Evolutionary conservation across 2,329 filamentous ascomycete genomes (phyloP).

Genomic region (Xylaria sp.): DNA sequence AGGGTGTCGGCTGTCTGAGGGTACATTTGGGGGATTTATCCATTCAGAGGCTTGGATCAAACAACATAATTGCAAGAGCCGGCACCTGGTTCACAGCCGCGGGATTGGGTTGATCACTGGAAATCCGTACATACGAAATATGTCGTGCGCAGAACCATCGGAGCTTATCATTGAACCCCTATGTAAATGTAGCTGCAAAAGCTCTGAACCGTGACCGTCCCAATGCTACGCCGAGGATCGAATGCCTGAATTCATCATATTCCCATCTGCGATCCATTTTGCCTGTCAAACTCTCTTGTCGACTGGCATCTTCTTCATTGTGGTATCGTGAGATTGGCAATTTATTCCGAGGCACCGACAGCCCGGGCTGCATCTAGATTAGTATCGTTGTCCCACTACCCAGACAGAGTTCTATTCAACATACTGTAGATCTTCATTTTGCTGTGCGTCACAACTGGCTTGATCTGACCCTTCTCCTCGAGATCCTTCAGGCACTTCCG

Average conservation of each 20-base stretch:
- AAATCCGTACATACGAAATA: not conserved
- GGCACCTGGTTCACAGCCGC: not conserved
- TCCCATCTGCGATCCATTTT: conserved; percentile 34
- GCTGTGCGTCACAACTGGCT: conserved; percentile 94
- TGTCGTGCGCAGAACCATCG: conserved; percentile 30
- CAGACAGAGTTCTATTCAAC: conserved; percentile 34
- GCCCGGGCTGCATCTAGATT: conserved; percentile 34
- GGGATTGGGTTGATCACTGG: not conserved
- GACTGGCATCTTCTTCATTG: conserved; percentile 35
- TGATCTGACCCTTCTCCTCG: conserved; percentile 98
- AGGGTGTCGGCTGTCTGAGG: no score
- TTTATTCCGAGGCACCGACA: conserved; percentile 40
- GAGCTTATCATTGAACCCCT: conserved; percentile 37
- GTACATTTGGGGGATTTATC: no score
- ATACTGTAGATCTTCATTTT: conserved; percentile 97
- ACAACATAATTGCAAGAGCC: no score
- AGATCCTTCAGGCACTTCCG: conserved; percentile 87
- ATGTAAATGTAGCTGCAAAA: conserved; percentile 38
- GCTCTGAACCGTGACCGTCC: conserved; percentile 38
- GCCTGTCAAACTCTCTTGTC: conserved; percentile 31
- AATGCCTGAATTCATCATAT: conserved; percentile 39
- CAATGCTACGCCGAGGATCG: conserved; percentile 42
- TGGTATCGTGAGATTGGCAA: conserved; percentile 39
- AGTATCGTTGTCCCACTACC: conserved; percentile 1
- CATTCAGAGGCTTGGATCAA: no score